A percentile compares a stretch with the other conserved stretches of the same genome.
Evolutionary conservation across 2,329 filamentous ascomycete species (phyloP).

Genomic region (Hymenoscyphus albidus): DNA sequence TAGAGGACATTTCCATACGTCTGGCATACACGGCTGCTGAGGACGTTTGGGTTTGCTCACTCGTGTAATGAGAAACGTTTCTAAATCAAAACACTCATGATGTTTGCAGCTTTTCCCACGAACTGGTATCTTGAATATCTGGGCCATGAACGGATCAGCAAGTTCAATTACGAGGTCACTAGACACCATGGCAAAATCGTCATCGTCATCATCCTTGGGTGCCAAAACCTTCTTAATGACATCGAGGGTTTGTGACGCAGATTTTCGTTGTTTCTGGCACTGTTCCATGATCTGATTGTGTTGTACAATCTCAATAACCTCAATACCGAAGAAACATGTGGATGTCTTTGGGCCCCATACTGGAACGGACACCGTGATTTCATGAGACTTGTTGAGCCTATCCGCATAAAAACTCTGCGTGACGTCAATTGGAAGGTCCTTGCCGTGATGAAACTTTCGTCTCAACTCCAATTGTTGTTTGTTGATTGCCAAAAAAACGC

Average conservation of each 20-base stretch:
- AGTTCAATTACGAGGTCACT: constrained; percentile 59
- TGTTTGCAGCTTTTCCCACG: constrained; percentile 69
- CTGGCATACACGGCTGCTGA: constrained; percentile 52
- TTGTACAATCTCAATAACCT: constrained; percentile 57
- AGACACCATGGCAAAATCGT: constrained; percentile 59
- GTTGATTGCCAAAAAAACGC: constrained; percentile 68
- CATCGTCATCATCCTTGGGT: constrained; percentile 44
- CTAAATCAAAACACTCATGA: constrained; percentile 84
- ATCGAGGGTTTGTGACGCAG: constrained; percentile 47
- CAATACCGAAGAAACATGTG: constrained; percentile 65
- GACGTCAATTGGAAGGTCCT: constrained; percentile 72
- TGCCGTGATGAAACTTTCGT: constrained; percentile 68
- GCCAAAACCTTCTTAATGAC: constrained; percentile 54
- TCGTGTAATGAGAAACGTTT: constrained; percentile 72
- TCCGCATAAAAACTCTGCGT: constrained; percentile 45
- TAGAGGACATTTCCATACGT: constrained; percentile 84
- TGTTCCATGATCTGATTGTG: constrained; percentile 43
- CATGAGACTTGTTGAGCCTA: constrained; percentile 16
- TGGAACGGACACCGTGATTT: constrained; percentile 25
- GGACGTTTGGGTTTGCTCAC: constrained; percentile 42
- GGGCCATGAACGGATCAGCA: constrained; percentile 62
- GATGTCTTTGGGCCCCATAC: constrained; percentile 30
- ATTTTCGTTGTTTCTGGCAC: constrained; percentile 39
- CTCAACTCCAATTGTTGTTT: constrained; percentile 51
- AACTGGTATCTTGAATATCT: constrained; percentile 66